Evolutionary conservation across 305 asterid species (phyloP).

Genomic region (Solanum hybrid): DNA sequence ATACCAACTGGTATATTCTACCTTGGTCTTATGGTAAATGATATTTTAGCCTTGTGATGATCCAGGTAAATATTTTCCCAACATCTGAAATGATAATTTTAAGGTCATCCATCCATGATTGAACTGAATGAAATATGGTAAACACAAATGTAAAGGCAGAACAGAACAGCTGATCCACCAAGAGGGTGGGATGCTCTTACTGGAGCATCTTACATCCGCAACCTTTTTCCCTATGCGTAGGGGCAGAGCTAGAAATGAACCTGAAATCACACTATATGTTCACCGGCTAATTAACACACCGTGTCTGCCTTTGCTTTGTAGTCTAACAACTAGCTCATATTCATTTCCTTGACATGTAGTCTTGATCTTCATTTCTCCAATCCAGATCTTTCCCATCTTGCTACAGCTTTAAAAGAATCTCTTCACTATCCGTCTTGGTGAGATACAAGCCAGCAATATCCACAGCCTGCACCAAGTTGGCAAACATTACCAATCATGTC

Average conservation of each 20-base stretch:
- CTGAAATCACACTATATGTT: not conserved
- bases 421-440: not conserved
- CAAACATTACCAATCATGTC: not conserved
- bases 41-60: not conserved
- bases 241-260: not conserved
- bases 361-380: not conserved
- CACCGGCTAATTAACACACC: not conserved
- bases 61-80: not conserved
- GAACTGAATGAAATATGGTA: not conserved
- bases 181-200: not conserved
- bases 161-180: not conserved
- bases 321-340: not conserved
- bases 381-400: not conserved
- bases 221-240: not conserved
- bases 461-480: not conserved
- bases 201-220: not conserved
- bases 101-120: not conserved
- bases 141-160: not conserved
- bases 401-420: not conserved
- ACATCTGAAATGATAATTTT: not conserved
- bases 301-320: not conserved
- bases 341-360: not conserved
- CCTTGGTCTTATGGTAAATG: not conserved
- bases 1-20: not conserved
- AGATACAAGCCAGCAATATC: not conserved